Evolutionary conservation across 805 yeast genomes (phyloP).

Genomic region (Pichia californica): DNA sequence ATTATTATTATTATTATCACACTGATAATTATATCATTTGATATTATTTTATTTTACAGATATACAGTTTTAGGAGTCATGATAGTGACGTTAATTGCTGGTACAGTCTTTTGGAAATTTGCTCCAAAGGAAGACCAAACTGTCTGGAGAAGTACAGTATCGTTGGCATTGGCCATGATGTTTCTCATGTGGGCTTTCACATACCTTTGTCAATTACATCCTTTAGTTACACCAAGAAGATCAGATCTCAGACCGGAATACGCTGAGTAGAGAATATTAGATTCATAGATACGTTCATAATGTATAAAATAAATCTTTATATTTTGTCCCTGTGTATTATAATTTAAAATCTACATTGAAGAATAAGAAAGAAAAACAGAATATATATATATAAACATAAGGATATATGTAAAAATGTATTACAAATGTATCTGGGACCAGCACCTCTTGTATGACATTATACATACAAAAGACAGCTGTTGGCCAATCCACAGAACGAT

Average conservation of each 20-base stretch:
- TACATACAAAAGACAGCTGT: neutral
- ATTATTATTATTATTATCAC: too few relatives aligned
- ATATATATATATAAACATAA: too few relatives aligned
- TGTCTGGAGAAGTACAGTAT: constrained; percentile 74
- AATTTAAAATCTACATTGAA: too few relatives aligned
- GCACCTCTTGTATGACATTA: neutral
- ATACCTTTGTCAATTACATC: constrained; percentile 81
- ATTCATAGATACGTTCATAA: too few relatives aligned
- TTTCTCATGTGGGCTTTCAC: constrained; percentile 75
- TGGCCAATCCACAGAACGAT: constrained; percentile 11
- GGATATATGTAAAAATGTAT: neutral
- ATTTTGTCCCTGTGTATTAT: too few relatives aligned
- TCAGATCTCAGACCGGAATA: constrained; percentile 84
- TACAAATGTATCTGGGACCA: constrained; percentile 5
- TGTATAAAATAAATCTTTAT: too few relatives aligned
- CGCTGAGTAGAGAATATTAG: constrained; percentile 26
- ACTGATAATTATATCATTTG: too few relatives aligned
- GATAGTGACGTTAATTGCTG: constrained; percentile 47
- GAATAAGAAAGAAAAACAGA: too few relatives aligned
- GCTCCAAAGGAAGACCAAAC: constrained; percentile 81
- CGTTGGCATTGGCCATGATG: constrained; percentile 57
- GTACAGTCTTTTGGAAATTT: constrained; percentile 70
- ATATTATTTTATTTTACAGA: too few relatives aligned
- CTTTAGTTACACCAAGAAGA: constrained; percentile 84
- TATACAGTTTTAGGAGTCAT: constrained; percentile 27